Evolutionary conservation across 2,329 filamentous ascomycete species (phyloP).

Genomic region (Lecanosticta acicola): DNA sequence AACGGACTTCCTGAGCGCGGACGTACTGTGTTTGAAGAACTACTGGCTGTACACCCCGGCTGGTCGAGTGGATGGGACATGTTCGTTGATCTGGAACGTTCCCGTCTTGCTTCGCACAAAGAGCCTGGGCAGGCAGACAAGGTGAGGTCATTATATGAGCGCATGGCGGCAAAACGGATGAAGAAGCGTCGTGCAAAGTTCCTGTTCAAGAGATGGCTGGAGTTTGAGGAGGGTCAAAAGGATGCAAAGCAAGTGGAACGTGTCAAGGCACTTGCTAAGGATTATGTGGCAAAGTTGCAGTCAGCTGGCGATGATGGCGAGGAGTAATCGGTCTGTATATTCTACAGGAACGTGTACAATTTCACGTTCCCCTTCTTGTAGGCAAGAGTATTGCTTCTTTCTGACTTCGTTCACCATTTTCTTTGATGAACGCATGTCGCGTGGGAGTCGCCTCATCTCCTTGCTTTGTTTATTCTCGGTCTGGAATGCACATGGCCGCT

Average conservation of each 20-base stretch:
- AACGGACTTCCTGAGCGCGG: conserved; percentile 84
- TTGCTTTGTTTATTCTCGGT: no score
- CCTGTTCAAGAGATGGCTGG: conserved; percentile 88
- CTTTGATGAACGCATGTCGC: no score
- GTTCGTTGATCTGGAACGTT: conserved; percentile 72
- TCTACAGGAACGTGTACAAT: no score
- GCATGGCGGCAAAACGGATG: conserved; percentile 58
- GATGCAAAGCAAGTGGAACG: conserved; percentile 63
- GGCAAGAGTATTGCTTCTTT: no score
- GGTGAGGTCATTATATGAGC: conserved; percentile 64
- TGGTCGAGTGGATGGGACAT: conserved; percentile 91
- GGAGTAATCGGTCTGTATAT: conserved; percentile 8
- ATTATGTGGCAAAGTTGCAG: conserved; percentile 56
- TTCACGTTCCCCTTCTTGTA: no score
- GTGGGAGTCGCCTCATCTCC: no score
- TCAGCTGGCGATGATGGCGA: conserved; percentile 31
- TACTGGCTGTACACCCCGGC: conserved; percentile 80
- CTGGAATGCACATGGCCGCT: no score
- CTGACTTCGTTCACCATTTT: no score
- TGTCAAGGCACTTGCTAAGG: conserved; percentile 64
- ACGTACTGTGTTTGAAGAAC: conserved; percentile 86
- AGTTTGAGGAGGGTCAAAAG: conserved; percentile 72
- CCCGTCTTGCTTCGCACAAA: conserved; percentile 28
- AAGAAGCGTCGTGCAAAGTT: conserved; percentile 78
- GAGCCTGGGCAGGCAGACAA: conserved; percentile 47